phyloP scores from a whole-genome alignment of 2,329 filamentous ascomycete species.

The Stachybotrys chlorohalonatus region DNA sequence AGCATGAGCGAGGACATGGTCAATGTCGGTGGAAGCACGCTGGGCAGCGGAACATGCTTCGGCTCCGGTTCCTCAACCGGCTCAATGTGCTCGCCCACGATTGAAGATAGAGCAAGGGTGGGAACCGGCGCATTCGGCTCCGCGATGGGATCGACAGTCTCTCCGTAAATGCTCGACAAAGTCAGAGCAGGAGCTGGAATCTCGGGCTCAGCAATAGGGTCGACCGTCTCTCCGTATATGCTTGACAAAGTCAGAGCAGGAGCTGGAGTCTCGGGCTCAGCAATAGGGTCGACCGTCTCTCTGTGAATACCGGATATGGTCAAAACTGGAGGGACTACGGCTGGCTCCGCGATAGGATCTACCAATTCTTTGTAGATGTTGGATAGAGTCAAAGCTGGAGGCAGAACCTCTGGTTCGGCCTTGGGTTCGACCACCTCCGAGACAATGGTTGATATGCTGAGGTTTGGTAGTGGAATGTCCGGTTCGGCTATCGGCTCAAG shows the following conservation, averaged over 20 bases:
- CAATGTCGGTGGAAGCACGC: constrained; percentile 12
- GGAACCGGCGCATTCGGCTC: constrained; percentile 9
- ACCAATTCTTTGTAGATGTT: constrained; percentile 17
- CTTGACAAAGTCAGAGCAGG: constrained; percentile 16
- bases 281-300: constrained; percentile 15
- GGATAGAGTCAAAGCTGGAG: constrained; percentile 14
- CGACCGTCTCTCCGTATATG: constrained; percentile 15
- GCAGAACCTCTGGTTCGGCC: constrained; percentile 11
- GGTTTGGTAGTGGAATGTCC: constrained; percentile 9
- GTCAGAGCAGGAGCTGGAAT: constrained; percentile 16
- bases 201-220: constrained; percentile 15
- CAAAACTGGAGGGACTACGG: constrained; percentile 9
- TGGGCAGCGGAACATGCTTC: constrained; percentile 5
- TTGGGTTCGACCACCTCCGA: constrained; percentile 17
- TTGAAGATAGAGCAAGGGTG: constrained; percentile 12
- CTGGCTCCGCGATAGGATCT: constrained; percentile 18
- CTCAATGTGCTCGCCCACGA: constrained; percentile 13
- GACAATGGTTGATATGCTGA: constrained; percentile 15
- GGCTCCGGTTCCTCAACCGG: constrained; percentile 15
- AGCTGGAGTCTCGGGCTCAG: constrained; percentile 14
- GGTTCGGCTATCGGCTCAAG: constrained; percentile 19
- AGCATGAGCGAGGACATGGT: constrained; percentile 20
- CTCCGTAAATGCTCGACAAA: constrained; percentile 19
- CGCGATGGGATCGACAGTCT: constrained; percentile 24
- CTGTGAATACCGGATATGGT: constrained; percentile 15